Percentiles rank a stretch among this genome's conserved stretches.
Conservation (phyloP, 78 protist genomes). For the Pelomyxa schiedti region DNA sequence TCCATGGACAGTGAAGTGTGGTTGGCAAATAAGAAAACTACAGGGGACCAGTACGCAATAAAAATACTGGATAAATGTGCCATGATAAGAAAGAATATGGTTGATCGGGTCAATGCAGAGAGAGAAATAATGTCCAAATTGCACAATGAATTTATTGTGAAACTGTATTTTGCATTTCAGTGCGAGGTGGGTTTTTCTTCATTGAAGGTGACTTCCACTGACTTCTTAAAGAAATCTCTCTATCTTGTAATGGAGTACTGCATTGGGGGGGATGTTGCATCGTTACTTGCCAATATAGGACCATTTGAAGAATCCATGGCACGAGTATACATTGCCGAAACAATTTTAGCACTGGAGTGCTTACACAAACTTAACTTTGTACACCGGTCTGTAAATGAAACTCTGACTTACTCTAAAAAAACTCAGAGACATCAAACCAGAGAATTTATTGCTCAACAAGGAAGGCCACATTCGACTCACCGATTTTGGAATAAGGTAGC, state of each 20-base stretch:
- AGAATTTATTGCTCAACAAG: conserved; percentile 70
- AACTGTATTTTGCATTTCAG: conserved; percentile 59
- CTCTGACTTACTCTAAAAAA: too few relatives aligned
- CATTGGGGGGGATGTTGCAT: conserved; percentile 73
- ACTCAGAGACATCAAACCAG: conserved; percentile 85
- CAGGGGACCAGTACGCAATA: conserved; percentile 71
- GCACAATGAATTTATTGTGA: conserved; percentile 55
- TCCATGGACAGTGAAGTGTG: conserved; percentile 39
- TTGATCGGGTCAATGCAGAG: conserved; percentile 44
- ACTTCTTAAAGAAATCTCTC: background rate
- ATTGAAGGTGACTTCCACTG: too few relatives aligned
- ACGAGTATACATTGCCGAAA: conserved; percentile 66
- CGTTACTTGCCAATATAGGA: conserved; percentile 36
- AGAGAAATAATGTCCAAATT: conserved; percentile 42
- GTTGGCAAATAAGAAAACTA: conserved; percentile 55
- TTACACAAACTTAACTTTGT: conserved; percentile 57
- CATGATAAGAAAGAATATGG: conserved; percentile 59
- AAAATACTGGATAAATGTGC: conserved; percentile 65
- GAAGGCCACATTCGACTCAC: conserved; percentile 76
- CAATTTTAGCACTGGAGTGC: conserved; percentile 49
- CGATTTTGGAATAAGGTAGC: conserved; percentile 84
- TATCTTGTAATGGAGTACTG: conserved; percentile 51
- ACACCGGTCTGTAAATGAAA: too few relatives aligned
- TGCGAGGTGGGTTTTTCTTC: too few relatives aligned
- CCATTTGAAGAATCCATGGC: conserved; percentile 47